Conservation (phyloP, 1,139 yeast species). For the Lodderomyces parapsilosis region DNA sequence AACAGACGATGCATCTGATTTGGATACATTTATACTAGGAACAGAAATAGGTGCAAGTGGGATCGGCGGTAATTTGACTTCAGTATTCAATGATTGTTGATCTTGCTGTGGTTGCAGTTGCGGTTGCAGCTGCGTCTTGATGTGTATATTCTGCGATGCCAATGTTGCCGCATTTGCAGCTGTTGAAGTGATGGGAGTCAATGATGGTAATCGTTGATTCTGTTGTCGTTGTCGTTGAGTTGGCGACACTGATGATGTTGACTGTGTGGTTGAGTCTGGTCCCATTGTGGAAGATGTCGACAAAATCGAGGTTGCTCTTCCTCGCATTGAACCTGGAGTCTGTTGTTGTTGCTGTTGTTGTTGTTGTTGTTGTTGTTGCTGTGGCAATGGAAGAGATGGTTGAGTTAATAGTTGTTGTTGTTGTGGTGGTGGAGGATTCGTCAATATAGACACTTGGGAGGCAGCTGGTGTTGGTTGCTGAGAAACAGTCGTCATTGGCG, state of each 20-base stretch:
- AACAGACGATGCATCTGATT: constrained; percentile 8
- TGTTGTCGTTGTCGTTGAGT: constrained; percentile 1
- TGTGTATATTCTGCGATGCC: constrained; percentile 15
- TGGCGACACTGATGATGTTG: constrained; percentile 6
- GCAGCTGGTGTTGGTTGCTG: constrained; percentile 7
- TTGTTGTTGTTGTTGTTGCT: constrained; percentile 7
- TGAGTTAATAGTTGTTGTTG: constrained; percentile 5
- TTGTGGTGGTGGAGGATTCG: constrained; percentile 7
- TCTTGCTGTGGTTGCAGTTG: constrained; percentile 6
- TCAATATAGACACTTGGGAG: constrained; percentile 5
- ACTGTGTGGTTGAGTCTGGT: background rate
- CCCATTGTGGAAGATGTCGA: background rate
- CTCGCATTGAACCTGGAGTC: background rate
- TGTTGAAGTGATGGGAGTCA: constrained; percentile 15
- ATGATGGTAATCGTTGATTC: constrained; percentile 11
- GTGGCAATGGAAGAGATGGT: background rate
- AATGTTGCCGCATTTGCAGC: constrained; percentile 15
- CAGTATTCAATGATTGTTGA: constrained; percentile 6
- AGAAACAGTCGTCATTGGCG: too few relatives aligned
- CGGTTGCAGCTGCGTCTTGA: constrained; percentile 8
- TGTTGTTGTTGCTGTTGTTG: constrained; percentile 5
- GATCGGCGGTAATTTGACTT: constrained; percentile 6
- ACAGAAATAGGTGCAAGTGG: constrained; percentile 9
- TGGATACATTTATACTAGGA: constrained; percentile 8
- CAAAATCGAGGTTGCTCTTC: background rate